Evolutionary conservation across 352 stramenopile species (phyloP).

Genomic region (Pythium dissimile): DNA sequence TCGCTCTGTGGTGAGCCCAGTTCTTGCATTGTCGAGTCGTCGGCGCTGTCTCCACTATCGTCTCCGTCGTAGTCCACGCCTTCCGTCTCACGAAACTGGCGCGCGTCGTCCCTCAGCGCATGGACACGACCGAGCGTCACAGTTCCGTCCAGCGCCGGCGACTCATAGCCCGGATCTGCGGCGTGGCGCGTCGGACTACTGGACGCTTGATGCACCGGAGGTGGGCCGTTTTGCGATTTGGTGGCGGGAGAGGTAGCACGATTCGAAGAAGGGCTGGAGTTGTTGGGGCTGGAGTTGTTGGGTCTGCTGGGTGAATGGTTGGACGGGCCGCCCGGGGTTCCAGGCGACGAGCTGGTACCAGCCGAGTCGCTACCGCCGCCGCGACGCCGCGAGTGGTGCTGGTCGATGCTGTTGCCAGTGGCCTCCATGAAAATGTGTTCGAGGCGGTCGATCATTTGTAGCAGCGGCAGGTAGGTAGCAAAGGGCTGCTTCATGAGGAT

Average conservation of each 20-base stretch:
- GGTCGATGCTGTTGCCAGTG: conserved; percentile 82
- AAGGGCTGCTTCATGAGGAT: conserved; percentile 90
- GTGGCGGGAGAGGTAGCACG: background rate
- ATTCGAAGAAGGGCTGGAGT: background rate
- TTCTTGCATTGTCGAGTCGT: conserved; percentile 16
- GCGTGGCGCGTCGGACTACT: conserved; percentile 7
- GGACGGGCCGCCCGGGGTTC: background rate
- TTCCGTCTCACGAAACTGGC: conserved; percentile 60
- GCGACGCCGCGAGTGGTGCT: conserved; percentile 67
- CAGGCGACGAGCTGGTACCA: background rate
- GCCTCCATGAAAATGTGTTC: conserved; percentile 88
- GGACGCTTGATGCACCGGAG: background rate
- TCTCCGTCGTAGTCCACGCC: conserved; percentile 54
- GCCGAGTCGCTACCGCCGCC: conserved; percentile 12
- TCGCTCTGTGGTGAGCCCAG: conserved; percentile 12
- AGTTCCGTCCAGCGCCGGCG: conserved; percentile 42
- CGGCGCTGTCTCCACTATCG: conserved; percentile 31
- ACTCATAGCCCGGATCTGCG: conserved; percentile 6
- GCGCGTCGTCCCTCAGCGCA: conserved; percentile 67
- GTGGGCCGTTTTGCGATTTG: background rate
- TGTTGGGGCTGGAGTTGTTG: background rate
- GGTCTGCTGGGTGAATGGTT: background rate
- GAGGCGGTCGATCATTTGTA: conserved; percentile 85
- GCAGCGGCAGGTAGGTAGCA: conserved; percentile 75
- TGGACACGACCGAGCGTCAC: conserved; percentile 76